Evolutionary conservation across 1,284 basidiomycete genomes (phyloP), one percentile per base, ranked within the genome.

Genomic region (Cutaneotrichosporon curvatum): DNA sequence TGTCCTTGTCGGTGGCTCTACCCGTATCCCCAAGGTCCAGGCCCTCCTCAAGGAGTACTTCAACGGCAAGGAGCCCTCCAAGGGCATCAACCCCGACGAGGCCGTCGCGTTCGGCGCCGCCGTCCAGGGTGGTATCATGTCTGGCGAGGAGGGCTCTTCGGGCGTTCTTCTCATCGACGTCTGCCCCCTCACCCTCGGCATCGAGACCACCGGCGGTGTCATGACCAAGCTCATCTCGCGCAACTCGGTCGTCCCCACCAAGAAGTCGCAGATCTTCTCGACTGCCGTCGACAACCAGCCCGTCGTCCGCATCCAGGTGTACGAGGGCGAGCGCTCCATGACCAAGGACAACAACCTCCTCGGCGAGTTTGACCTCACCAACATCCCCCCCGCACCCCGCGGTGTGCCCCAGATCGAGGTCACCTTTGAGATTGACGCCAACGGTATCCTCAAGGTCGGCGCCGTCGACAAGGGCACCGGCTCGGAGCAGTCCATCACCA

Each of bases 61-160:
- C 82, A 89, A 90, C 73, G 90, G 91, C 73, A 87, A 88, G 78
- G 87, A 88, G 77, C 86, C 85, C 62, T 86, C 85, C 78, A 87
- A 87, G 78, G 83, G 56, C 73, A 98, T 98, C 81, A 98, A 98
- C 84, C 95, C 95, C 55, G 94, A 98, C 66, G 95, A 99, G 78
- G 95, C 95, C 53, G 94, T 98, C 59, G 94, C 95, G 33, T 96
- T 96, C 75, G 95, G 95, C 79, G 95, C 94, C 59, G 92, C 95
- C 57, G 94, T 98, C 65, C 95, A 98, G 78, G 94, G 91, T 53
- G 94, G 91, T 67, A 95, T 99, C 64, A 85, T 98, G 53, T 87
- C 91, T 28, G 95, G 95, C 70, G 90, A 96, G 74, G 92, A 97
- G 79, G 95, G 92, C 80, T 95, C 89, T 38, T 88, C 92, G 74